A percentile compares a stretch with the other conserved stretches of the same genome.
These are phyloP conservation scores for Talaromyces sp. DNA, from an alignment of 2,329 filamentous ascomycete genomes.

Conservation along the genomic window DNA sequence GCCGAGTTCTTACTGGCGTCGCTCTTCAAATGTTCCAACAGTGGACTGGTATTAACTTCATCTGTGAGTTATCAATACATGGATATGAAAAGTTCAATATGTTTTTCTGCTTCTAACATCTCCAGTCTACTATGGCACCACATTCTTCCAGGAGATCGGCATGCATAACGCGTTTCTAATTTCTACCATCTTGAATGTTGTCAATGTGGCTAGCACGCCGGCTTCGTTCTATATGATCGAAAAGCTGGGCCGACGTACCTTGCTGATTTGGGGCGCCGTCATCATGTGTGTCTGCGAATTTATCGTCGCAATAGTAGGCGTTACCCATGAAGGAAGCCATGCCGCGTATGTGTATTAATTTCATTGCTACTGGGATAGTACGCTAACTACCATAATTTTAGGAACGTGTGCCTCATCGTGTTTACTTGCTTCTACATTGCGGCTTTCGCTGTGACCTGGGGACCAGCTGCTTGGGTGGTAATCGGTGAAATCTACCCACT, in stretches of 20 bases:
- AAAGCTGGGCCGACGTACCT: constrained; percentile 74
- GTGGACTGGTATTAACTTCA: constrained; percentile 86
- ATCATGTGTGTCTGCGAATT: constrained; percentile 88
- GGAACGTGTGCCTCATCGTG: constrained; percentile 60
- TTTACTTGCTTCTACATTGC: constrained; percentile 93
- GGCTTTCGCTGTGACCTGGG: constrained; percentile 88
- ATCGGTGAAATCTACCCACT: constrained; percentile 90
- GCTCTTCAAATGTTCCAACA: constrained; percentile 80
- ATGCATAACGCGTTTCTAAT: constrained; percentile 80
- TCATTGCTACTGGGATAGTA: background rate
- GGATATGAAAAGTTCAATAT: background rate
- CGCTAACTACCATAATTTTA: constrained; percentile 43
- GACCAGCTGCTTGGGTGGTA: constrained; percentile 69
- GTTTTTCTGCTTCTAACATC: background rate
- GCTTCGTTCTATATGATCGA: constrained; percentile 90
- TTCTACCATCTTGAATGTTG: constrained; percentile 79
- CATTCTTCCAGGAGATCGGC: constrained; percentile 78
- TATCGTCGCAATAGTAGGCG: constrained; percentile 76
- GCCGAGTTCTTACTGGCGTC: constrained; percentile 69
- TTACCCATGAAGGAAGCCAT: constrained; percentile 56
- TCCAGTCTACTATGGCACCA: constrained; percentile 72
- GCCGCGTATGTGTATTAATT: constrained; percentile 43
- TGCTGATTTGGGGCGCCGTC: constrained; percentile 75
- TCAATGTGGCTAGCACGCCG: constrained; percentile 84
- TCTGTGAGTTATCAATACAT: constrained; percentile 51